Base-by-base conservation (phyloP, 768 basidiomycete species). In the Russula foetens region DNA sequence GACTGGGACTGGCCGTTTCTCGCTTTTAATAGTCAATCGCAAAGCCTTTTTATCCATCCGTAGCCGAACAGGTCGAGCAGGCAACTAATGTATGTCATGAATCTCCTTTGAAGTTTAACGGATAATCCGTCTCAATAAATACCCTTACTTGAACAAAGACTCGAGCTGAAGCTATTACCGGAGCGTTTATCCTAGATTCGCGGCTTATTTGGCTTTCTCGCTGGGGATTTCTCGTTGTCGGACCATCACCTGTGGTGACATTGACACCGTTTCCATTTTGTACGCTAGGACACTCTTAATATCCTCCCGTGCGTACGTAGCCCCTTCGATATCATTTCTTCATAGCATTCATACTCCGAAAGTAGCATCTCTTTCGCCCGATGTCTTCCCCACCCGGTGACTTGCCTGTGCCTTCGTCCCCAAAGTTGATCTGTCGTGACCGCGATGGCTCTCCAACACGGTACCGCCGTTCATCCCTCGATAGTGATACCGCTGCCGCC, bases 401-500 rank as follows among this genome's bases (percentile, higher is more conserved):
- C 19, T 35, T 12, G 0, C 51, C 60, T 8, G 15, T 62, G 2
- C 45, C 63, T 5, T 63, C 63, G 7, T 64, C 63, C 33, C 60
- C 63, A 26, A 53, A 11, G 50, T 50, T 39, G 6, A 46, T 64
- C 47, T 28, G 24, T 24, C 6, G 7, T 31, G 47, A 31, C 23
- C 39, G 8, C n/a, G 63, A 64, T 14, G 56, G 52, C 3, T 63
- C 63, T n/a, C 56, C 56, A 21, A 28, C 33, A 7, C 56, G 31
- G 15, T 58, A 48, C 38, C 38, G 60, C 33, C 43, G 33, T 11
- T 38, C 62, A n/a, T 65, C 65, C 8, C 14, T 45, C 62, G 70
- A 70, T 35, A 62, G 54, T 60, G 78, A 83, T 45, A 64, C 69
- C 26, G 69, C 71, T 43, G 62, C 74, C 6, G 78, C 75, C 1